Percentiles rank a stretch among this genome's conserved stretches.
Conservation (phyloP, 371 early-diverging fungal species). For the Cokeromyces recurvatus region DNA sequence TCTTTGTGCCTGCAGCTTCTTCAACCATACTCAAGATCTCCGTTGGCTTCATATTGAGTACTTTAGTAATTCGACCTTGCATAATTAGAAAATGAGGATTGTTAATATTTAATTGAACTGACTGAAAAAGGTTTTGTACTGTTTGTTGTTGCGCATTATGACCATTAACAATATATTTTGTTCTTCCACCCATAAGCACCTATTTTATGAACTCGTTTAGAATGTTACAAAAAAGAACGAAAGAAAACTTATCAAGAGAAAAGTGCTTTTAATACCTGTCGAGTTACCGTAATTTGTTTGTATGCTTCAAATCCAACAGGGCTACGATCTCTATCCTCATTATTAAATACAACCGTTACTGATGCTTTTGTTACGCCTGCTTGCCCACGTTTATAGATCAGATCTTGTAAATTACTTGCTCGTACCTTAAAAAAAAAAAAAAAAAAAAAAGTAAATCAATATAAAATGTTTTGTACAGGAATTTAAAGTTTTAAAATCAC, state of each 20-base stretch:
- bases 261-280: too few species aligned
- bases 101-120: conserved; percentile 96
- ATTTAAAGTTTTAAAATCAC: too few species aligned
- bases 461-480: neutral
- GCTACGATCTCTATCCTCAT: conserved; percentile 77
- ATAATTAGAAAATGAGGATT: conserved; percentile 98
- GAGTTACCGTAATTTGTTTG: conserved; percentile 87
- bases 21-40: conserved; percentile 97
- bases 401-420: conserved; percentile 90
- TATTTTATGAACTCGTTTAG: conserved; percentile 5
- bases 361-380: conserved; percentile 96
- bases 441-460: neutral
- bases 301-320: conserved; percentile 91
- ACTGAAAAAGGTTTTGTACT: conserved; percentile 90
- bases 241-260: too few species aligned
- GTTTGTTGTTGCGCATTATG: conserved; percentile 87
- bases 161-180: conserved; percentile 96
- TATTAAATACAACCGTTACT: conserved; percentile 96
- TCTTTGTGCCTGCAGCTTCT: conserved; percentile 97
- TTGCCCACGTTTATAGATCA: conserved; percentile 97
- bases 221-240: too few species aligned
- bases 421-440: conserved; percentile 68
- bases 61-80: conserved; percentile 99
- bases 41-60: conserved; percentile 98
- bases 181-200: conserved; percentile 90